Base-by-base conservation (phyloP, 1,284 basidiomycete genomes). In the Trichosporon sp. region DNA sequence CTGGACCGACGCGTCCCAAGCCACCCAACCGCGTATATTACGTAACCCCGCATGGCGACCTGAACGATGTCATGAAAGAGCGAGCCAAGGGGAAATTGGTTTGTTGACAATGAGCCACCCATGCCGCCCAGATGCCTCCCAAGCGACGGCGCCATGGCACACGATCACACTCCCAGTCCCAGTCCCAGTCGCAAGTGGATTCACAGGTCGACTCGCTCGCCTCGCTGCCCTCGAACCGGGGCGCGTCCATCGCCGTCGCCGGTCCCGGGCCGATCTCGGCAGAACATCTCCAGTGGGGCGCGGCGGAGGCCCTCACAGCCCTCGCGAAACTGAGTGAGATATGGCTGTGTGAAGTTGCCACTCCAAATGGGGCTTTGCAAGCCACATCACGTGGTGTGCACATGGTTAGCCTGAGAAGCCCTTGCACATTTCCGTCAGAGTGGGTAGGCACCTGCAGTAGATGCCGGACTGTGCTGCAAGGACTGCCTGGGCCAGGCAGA, bases 231-330 rank as follows among this genome's bases (percentile, higher is more conserved):
- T 35, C 65, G 0, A 67, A 48, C n/a, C 75, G 74, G 54, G 71
- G 32, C 7, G 72, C 76, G 65, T 74, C 67, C 5, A 46, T 79
- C 2, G 77, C 77, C 11, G 56, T 74, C 12, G 2, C 11, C 0
- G 68, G 74, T 32, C 19, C 11, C 0, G 68, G 74, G 32, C 19
- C 51, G 12, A 68, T 73, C n/a, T 69, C 74, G 21, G 63, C 38
- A 14, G 26, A 26, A 0, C 64, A 40, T 0, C 19, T 70, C 8
- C 26, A 40, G 46, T 48, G 68, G 8, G 64, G 48, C 10, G 70
- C 63, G 3, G 67, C 75, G 16, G 76, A 78, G 70, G 48, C 71
- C 2, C 65, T 77, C 1, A 68, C 68, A 2, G 79, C 79, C 70
- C 72, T 66, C 19, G 16, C 43, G 2, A 31, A 51, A n/a, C n/a